A percentile compares a stretch with the other conserved stretches of the same genome.
Evolutionary conservation across 208 protist species (phyloP).

Genomic region (Herpetomonas tarakana): DNA sequence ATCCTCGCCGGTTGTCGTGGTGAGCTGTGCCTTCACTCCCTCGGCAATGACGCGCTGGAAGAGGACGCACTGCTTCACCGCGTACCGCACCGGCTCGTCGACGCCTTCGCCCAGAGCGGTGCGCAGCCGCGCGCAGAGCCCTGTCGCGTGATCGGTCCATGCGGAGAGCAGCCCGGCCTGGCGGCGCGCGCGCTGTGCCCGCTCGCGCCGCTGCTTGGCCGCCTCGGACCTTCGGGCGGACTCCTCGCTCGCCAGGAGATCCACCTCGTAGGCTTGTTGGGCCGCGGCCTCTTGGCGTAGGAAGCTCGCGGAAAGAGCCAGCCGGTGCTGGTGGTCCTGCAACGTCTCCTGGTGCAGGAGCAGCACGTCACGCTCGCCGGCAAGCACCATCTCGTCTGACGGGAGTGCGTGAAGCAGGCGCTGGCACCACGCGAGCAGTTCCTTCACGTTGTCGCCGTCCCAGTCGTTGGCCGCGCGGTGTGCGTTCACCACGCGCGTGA

Average conservation of each 20-base stretch:
- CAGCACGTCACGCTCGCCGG: slow-evolving; percentile 11
- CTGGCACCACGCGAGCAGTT: slow-evolving; percentile 6
- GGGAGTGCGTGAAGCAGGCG: slow-evolving; percentile 8
- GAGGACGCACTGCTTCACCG: slow-evolving; percentile 19
- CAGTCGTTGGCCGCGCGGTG: slow-evolving; percentile 11
- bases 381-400: slow-evolving; percentile 2
- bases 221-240: slow-evolving; percentile 9
- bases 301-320: slow-evolving; percentile 9
- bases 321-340: slow-evolving; percentile 15
- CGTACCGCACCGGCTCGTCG: slow-evolving; percentile 17
- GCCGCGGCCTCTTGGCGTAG: slow-evolving; percentile 12
- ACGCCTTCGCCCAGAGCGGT: neutral
- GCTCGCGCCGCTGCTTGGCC: slow-evolving; percentile 7
- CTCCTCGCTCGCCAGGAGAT: slow-evolving; percentile 5
- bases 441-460: slow-evolving; percentile 4
- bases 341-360: slow-evolving; percentile 15
- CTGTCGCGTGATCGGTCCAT: slow-evolving; percentile 9
- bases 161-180: slow-evolving; percentile 7
- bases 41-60: slow-evolving; percentile 16
- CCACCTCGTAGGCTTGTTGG: slow-evolving; percentile 9
- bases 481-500: neutral
- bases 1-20: neutral
- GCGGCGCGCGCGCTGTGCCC: slow-evolving; percentile 9
- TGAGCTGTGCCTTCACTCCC: neutral
- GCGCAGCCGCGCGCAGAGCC: slow-evolving; percentile 7